Evolutionary conservation across 1,139 yeast genomes (phyloP), one percentile per base, ranked within the genome.

Genomic region (Magnusiomyces ingens): DNA sequence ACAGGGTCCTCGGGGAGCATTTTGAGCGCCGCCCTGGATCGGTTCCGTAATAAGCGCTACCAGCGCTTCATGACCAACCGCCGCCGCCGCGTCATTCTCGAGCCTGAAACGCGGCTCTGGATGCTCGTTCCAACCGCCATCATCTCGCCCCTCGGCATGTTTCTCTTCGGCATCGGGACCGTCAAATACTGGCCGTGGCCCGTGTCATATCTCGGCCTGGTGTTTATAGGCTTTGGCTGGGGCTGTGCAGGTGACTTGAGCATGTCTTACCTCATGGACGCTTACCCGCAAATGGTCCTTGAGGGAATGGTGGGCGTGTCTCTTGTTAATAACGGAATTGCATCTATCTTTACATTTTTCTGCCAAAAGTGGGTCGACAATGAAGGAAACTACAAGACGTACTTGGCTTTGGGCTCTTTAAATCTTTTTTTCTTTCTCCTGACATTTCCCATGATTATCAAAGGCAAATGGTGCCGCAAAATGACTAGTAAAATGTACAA

Each of bases 251-350:
- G 85, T 40, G 80, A 81, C 3, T 70, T 81, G 53, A 71, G 77
- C 52, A 72, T 81, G 62, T 75, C 84, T 0, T 82, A 81, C 60
- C 74, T 80, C 3, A 74, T 81, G 50, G 87, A 82, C 58, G 72
- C 79, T 56, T 81, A 81, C 60, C 82, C 80, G 5, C 71, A 71
- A 32, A 71, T 82, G 76, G 86, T 87, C 51, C 75, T 87, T 60
- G 94, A 86, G 66, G 89, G 93, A 49, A 86, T 87, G 94, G 88
- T 85, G 52, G 93, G 94, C 52, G 94, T 88, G 21, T 79, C 94
- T 12, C 79, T 85, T 56, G 85, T 87, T 67, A 87, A 85, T 71
- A 87, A 87, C 68, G 77, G 84, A 49, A 78, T 85, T 62, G 90
- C 90, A 15, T 82, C 88, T 70, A 75, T 85, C 29, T 87, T 87